These are phyloP conservation scores for Thelephora ganbajun DNA, from an alignment of 768 basidiomycete species.

Conservation along the genomic window DNA sequence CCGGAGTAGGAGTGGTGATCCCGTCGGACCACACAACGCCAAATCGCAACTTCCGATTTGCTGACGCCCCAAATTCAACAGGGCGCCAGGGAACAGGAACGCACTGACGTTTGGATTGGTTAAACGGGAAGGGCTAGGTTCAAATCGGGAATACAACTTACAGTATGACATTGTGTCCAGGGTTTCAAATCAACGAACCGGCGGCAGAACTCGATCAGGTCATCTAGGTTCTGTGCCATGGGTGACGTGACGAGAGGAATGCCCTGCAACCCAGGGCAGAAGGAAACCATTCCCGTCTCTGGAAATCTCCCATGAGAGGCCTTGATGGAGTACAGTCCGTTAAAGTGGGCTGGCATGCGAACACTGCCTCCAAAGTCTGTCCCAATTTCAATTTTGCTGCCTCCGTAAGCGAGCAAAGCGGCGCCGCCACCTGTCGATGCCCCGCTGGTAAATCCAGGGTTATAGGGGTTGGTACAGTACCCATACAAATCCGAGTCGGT, in stretches of 20 bases:
- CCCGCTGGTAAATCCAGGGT: slow-evolving; percentile 24
- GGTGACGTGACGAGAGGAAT: slow-evolving; percentile 24
- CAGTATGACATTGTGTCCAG: slow-evolving; percentile 30
- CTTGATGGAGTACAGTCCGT: slow-evolving; percentile 29
- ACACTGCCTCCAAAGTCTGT: slow-evolving; percentile 38
- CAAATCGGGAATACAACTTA: slow-evolving; percentile 8
- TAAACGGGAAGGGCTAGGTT: not conserved
- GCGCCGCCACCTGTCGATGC: slow-evolving; percentile 40
- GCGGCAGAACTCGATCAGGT: slow-evolving; percentile 29
- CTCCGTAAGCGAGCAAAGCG: slow-evolving; percentile 31
- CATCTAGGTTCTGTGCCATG: slow-evolving; percentile 26
- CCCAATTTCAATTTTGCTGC: slow-evolving; percentile 29
- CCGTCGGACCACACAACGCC: slow-evolving; percentile 30
- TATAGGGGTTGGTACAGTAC: slow-evolving; percentile 33
- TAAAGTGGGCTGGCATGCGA: slow-evolving; percentile 30
- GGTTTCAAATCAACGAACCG: slow-evolving; percentile 26
- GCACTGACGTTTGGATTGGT: slow-evolving; percentile 16
- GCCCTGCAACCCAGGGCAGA: slow-evolving; percentile 25
- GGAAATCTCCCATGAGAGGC: slow-evolving; percentile 26
- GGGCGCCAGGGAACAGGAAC: slow-evolving; percentile 28
- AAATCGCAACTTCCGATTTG: slow-evolving; percentile 22
- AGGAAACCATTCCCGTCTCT: slow-evolving; percentile 14
- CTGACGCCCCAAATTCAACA: slow-evolving; percentile 13
- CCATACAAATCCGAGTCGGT: slow-evolving; percentile 31
- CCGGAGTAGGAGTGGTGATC: slow-evolving; percentile 24